Percentiles rank a stretch among this genome's conserved stretches.
phyloP scores from a whole-genome alignment of 2,329 filamentous ascomycete genomes.

The Aureobasidium lini region DNA sequence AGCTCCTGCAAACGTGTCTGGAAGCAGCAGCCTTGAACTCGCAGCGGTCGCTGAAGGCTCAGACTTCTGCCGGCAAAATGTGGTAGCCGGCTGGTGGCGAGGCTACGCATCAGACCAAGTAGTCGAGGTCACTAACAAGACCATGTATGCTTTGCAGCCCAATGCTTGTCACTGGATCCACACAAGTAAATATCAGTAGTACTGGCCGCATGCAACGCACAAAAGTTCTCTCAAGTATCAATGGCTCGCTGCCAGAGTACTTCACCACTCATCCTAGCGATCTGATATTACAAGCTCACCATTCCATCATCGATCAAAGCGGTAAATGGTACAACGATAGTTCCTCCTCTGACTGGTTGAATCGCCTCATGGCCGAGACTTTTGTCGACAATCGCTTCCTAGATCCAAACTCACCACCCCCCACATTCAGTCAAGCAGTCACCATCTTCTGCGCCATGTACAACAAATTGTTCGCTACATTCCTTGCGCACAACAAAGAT shows the following conservation, averaged over 20 bases:
- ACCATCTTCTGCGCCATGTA: constrained; percentile 27
- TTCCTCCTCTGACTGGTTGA: constrained; percentile 38
- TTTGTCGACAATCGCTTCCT: constrained; percentile 29
- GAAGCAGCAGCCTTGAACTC: neutral
- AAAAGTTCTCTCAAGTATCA: neutral
- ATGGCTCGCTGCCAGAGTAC: neutral
- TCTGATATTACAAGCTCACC: neutral
- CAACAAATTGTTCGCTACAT: constrained; percentile 34
- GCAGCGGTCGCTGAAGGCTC: neutral
- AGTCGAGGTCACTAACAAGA: constrained; percentile 15
- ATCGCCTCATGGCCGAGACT: constrained; percentile 36
- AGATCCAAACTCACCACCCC: constrained; percentile 27
- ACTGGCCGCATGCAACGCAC: neutral
- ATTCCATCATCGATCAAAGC: neutral
- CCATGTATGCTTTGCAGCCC: constrained; percentile 24
- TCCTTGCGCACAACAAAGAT: constrained; percentile 37
- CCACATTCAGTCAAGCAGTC: constrained; percentile 25
- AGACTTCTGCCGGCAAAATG: neutral
- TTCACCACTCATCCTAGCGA: neutral
- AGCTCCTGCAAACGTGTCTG: neutral
- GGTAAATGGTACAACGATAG: constrained; percentile 41
- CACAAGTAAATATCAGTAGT: neutral
- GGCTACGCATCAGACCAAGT: neutral
- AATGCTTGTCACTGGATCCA: neutral
- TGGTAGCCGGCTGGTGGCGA: neutral